phyloP scores from a whole-genome alignment of 805 yeast species.

The Scheffersomyces stipitis region DNA sequence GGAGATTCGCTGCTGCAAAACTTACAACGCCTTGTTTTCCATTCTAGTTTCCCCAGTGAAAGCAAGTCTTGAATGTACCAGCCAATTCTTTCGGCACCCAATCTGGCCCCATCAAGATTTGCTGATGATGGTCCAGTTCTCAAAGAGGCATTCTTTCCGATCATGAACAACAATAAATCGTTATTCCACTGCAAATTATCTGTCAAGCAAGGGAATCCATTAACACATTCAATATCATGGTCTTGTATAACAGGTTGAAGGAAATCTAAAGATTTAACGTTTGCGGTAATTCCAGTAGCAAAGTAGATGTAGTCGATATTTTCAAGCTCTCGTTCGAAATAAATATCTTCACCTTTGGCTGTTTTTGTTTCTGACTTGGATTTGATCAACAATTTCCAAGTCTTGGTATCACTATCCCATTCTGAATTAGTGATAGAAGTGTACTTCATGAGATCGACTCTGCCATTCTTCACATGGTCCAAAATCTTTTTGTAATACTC shows the following conservation, averaged over 20 bases:
- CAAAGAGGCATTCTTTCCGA: conserved; percentile 44
- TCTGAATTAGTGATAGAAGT: conserved; percentile 23
- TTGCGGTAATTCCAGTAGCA: conserved; percentile 42
- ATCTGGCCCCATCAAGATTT: conserved; percentile 46
- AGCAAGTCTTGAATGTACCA: conserved; percentile 28
- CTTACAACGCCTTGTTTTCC: conserved; percentile 6
- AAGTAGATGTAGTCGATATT: conserved; percentile 35
- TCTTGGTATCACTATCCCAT: conserved; percentile 22
- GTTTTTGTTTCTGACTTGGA: conserved; percentile 7
- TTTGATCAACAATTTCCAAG: conserved; percentile 22
- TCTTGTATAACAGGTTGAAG: conserved; percentile 25
- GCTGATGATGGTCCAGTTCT: conserved; percentile 47
- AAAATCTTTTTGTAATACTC: conserved; percentile 36
- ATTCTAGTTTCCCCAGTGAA: conserved; percentile 10
- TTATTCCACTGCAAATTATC: conserved; percentile 44
- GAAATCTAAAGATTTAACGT: conserved; percentile 27
- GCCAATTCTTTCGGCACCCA: conserved; percentile 47
- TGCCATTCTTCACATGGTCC: conserved; percentile 30
- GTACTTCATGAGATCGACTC: conserved; percentile 25
- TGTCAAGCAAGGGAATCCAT: conserved; percentile 43
- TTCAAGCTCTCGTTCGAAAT: conserved; percentile 1
- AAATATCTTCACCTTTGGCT: conserved; percentile 3
- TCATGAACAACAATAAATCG: conserved; percentile 38
- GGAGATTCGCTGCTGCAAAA: conserved; percentile 4
- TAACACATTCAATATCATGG: conserved; percentile 30